Evolutionary conservation across 371 early-diverging fungal genomes (phyloP), one percentile per base, ranked within the genome.

Genomic region (Zopfochytrium polystomum): DNA sequence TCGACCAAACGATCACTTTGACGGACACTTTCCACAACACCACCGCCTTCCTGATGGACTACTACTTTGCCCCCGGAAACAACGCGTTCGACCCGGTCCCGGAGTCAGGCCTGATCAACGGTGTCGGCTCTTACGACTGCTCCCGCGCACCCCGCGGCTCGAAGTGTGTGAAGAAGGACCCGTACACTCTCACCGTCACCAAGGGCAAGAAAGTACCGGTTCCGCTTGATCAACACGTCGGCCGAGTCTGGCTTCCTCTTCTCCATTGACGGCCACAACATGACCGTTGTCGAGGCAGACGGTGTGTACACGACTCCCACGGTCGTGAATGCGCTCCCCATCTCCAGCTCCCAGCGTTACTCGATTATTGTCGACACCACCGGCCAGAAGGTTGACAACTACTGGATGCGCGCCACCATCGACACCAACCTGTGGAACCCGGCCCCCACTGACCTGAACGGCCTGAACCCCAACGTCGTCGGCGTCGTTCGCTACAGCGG

Each of bases 211-310:
- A 38, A 29, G 46, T 13, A 91, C 72, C 88, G 93, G 55, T 73
- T 93, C 44, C 86, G 93, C 30, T 58, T 93, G 29, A 85, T 93
- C 76, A 87, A 86, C 62, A 87, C 84, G 79, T 80, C 86, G 52
- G 83, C 85, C 31, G 75, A 88, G 53, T 79, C 90, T 51, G 82
- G 81, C 77, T 90, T 84, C 72, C 79, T 79, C 63, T 81, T 92
- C 72, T 79, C 83, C 65, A 88, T 92, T 60, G 90, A 87, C 65
- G 84, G 81, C 49, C 93, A 91, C 71, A 71, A 78, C 29, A 60
- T 92, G 71, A 76, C 84, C 48, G 74, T 92, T 32, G 88, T 92
- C 57, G 93, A 91, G 75, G 77, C 84, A 9, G 93, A 92, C 62
- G 93, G 93, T 50, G 80, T 65, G 20, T 46, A 55, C 29, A 52